phyloP scores from a whole-genome alignment of 495 filamentous ascomycete genomes.

The Achaetomiella virescens region DNA sequence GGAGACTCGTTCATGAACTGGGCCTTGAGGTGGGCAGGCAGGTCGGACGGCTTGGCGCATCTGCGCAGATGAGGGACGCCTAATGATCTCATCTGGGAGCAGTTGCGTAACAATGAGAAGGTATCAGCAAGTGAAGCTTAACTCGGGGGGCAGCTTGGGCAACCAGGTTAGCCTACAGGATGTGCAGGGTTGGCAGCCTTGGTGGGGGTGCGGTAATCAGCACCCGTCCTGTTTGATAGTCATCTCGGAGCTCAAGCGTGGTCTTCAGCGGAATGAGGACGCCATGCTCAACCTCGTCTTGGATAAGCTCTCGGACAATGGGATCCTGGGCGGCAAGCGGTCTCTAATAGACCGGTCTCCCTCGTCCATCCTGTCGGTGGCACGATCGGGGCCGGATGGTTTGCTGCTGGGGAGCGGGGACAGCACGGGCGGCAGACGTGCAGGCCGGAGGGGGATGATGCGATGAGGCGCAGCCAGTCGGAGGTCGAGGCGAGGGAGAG shows the following conservation, averaged over 20 bases:
- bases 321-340: conserved; percentile 26
- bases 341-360: conserved; percentile 19
- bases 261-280: conserved; percentile 53
- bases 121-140: conserved; percentile 3
- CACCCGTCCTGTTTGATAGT: conserved; percentile 40
- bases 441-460: neutral
- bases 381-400: neutral
- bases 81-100: conserved; percentile 51
- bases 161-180: conserved; percentile 39
- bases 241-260: conserved; percentile 45
- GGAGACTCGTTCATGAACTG: conserved; percentile 42
- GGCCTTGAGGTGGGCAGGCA: conserved; percentile 51
- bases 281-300: conserved; percentile 27
- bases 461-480: neutral
- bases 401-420: neutral
- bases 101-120: conserved; percentile 37
- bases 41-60: conserved; percentile 63
- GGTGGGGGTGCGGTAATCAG: conserved; percentile 49
- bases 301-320: conserved; percentile 26
- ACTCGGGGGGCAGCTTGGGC: neutral
- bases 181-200: conserved; percentile 46
- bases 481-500: neutral
- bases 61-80: conserved; percentile 74
- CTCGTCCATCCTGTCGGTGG: conserved; percentile 21
- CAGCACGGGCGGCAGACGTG: neutral